Evolutionary conservation across 768 basidiomycete species (phyloP), one percentile per base, ranked within the genome.

Genomic region (Termitomyces sp.): DNA sequence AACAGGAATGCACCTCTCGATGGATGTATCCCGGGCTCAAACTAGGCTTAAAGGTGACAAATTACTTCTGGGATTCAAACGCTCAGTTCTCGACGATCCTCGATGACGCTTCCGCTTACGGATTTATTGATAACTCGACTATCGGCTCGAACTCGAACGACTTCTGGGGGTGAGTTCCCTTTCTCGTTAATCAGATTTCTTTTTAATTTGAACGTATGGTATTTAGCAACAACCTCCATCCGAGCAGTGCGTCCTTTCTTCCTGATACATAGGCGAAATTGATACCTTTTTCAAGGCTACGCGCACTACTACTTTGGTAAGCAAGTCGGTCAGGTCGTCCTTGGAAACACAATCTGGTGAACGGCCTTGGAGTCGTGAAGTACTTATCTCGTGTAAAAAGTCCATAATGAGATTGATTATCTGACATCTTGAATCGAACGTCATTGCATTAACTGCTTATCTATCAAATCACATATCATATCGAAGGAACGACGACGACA

Each of bases 91-190:
- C 71, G 18, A 74, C 71, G 1, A 77, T 85, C 20, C 68, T 85
- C 16, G 71, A 81, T 68, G 53, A 67, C 36, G 81, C 83, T 1
- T 73, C 70, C 1, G 63, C 72, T n/a, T 85, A 76, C 55, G 84
- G 84, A 0, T 83, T 85, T 66, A 69, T 72, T n/a, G 83, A 86
- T 61, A 76, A 75, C 2, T 77, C 76, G 3, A 74, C 77, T 0
- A 79, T 71, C 55, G 82, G 82, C 10, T 67, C 65, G 22, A 71
- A 67, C 31, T 39, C 74, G 14, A 74, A 74, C 14, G 69, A 76
- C 49, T 84, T 84, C 74, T 84, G 83, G 83, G 79, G 78, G 81
- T 82, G 60, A 56, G 78, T 66, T 48, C 0, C n/a, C 3, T 31
- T 5, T 34, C 22, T 18, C 12, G 47, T 31, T 54, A 14, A 13